Base-by-base conservation (phyloP, 2,329 filamentous ascomycete species). In the Geosmithia morbida region DNA sequence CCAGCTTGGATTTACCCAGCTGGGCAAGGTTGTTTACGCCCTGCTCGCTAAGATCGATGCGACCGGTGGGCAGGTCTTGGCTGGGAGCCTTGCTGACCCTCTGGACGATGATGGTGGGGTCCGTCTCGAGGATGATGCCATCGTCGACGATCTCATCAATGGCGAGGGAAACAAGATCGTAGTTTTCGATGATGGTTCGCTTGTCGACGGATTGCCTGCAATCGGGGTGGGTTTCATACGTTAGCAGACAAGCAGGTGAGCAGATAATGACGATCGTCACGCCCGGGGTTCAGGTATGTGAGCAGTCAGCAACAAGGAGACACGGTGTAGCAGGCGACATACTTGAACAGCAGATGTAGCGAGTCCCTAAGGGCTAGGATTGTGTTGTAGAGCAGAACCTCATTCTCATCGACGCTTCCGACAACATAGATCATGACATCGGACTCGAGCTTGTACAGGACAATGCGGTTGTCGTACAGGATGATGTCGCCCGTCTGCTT, bases 351-450 rank as follows among this genome's bases (percentile, higher is more conserved):
- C 46, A 97, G 83, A 61, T 90, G 87, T 58, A 97, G 71, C 46
- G 85, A 84, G 69, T 97, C 92, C 55, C 92, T 75, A 56, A 97
- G 69, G n/a, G 88, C 87, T 49, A 97, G 71, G 47, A 97, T 80
- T 45, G 94, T 89, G 63, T 90, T 95, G 71, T 96, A 97, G 46
- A 98, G 75, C 63, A 98, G 72, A 48, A 98, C 85, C 70, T 98
- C 92, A 66, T 97, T 98, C 75, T 98, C 92, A 47, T 96, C 87
- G 47, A 86, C 76, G 48, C 83, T 81, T 54, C 90, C 90, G 11
- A 98, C 86, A 22, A 97, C 85, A 63, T 97, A 97, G 61, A 80
- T 79, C 84, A 96, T 96, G 49, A 97, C 85, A 65, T 98, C 92
- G 56, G 86, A 88, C 72, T 98, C 92, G 70, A 85, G 85, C 79